Conservation (phyloP, 1,139 yeast genomes). For the Blastobotrys illinoisensis region DNA sequence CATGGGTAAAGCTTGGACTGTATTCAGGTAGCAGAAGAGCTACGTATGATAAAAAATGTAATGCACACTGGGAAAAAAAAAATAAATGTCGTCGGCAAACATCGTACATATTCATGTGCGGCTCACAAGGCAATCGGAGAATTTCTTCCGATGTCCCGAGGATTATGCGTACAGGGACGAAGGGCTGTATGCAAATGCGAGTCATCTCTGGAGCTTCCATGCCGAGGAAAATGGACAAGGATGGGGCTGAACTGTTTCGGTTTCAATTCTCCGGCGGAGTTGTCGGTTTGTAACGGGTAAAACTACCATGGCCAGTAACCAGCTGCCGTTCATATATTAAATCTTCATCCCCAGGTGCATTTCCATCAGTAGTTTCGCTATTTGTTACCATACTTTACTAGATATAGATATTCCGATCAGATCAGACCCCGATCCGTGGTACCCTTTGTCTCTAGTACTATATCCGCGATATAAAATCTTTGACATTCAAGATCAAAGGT, state of each 20-base stretch:
- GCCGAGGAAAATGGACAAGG: not conserved
- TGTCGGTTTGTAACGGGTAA: not conserved
- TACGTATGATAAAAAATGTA: not conserved
- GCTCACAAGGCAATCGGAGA: not conserved
- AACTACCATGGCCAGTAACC: not conserved
- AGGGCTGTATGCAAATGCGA: not conserved
- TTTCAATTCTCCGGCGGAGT: not conserved
- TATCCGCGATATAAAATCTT: not conserved
- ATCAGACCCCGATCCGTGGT: not conserved
- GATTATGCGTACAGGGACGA: not conserved
- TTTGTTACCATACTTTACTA: not conserved
- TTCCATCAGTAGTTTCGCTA: not conserved
- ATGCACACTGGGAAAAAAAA: not conserved
- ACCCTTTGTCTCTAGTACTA: not conserved
- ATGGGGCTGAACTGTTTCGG: not conserved
- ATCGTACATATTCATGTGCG: not conserved
- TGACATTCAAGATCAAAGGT: too few relatives aligned
- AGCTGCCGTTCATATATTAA: not conserved
- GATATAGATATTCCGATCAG: not conserved
- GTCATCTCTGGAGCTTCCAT: not conserved
- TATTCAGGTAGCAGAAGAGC: too few relatives aligned
- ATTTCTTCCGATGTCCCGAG: not conserved
- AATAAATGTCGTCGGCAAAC: not conserved
- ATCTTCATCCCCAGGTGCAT: not conserved
- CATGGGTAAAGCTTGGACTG: too few relatives aligned